These are phyloP conservation scores for Ophiostoma ips DNA, from an alignment of 2,329 filamentous ascomycete species.

Conservation along the genomic window DNA sequence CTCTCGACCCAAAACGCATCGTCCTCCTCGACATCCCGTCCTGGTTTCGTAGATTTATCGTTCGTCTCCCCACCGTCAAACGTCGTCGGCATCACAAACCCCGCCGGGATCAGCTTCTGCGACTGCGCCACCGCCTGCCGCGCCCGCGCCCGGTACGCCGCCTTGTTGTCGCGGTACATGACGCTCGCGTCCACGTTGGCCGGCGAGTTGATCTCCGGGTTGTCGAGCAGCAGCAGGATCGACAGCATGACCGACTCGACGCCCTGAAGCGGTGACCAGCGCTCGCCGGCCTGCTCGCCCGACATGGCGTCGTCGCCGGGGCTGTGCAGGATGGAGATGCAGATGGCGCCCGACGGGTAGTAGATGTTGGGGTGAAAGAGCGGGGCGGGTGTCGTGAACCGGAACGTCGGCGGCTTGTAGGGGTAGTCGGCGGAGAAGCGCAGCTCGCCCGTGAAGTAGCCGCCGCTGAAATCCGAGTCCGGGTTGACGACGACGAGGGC, in stretches of 20 bases:
- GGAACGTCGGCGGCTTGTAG: constrained; percentile 76
- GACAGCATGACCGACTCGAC: constrained; percentile 92
- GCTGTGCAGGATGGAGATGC: constrained; percentile 90
- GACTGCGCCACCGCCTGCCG: constrained; percentile 56
- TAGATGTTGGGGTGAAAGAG: constrained; percentile 95
- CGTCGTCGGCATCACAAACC: constrained; percentile 69
- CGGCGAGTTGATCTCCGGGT: constrained; percentile 83
- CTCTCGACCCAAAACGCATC: constrained; percentile 73
- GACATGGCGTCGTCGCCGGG: constrained; percentile 89
- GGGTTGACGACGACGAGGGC: constrained; percentile 87
- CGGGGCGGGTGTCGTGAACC: constrained; percentile 59
- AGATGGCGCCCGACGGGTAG: constrained; percentile 64
- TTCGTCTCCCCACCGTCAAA: constrained; percentile 31
- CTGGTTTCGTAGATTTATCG: constrained; percentile 45
- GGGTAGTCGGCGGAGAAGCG: constrained; percentile 81
- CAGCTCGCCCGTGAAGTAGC: constrained; percentile 82
- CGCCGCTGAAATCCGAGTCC: constrained; percentile 82
- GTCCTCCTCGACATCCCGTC: constrained; percentile 43
- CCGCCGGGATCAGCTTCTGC: constrained; percentile 46
- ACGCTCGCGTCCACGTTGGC: constrained; percentile 91
- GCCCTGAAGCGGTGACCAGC: constrained; percentile 87
- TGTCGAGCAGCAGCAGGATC: constrained; percentile 80
- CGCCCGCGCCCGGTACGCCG: constrained; percentile 56
- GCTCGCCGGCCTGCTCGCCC: constrained; percentile 76
- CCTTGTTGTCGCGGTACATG: constrained; percentile 61